Base-by-base conservation (phyloP, 768 basidiomycete genomes). In the Mycena filopes region DNA sequence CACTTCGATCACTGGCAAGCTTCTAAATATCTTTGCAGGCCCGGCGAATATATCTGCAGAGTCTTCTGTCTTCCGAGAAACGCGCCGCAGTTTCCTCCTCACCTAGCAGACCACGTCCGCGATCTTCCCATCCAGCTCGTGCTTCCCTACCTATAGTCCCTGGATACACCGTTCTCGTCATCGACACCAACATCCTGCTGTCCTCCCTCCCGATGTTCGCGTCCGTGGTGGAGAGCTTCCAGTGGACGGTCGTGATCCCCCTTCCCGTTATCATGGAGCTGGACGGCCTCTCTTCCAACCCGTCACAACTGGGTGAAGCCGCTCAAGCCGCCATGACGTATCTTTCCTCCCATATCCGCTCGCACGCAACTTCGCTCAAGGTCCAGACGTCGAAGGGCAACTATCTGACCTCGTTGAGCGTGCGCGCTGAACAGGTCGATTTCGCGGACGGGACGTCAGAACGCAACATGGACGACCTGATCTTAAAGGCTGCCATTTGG, bases 201-300 rank as follows among this genome's bases (percentile, higher is more conserved):
- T 92, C 94, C 0, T 95, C 94, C 0, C 82, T 98, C 5, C 76
- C 88, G 0, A 81, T 91, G 68, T 83, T 99, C 63, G 77, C 86
- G 0, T 85, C 89, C 15, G 82, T 99, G 63, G 82, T 98, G 55
- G 94, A 97, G 75, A 89, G 88, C 64, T 78, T 88, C 20, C 82
- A 81, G 28, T 99, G 96, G 95, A 98, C 94, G 0, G 83, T 97
- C 48, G 82, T 99, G 62, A 81, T 99, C 0, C 98, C 98, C 4
- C 86, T 99, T 4, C 96, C 96, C 0, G 97, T 98, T 66, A 86
- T 99, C 73, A 98, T 96, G 84, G 98, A 99, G 71, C 89, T 99
- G 10, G 97, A 99, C 69, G 95, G 96, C n/a, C 87, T 99, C 10
- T 83, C 86, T 1, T 77, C 81, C 60, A 90, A 92, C 68, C 64